These are phyloP conservation scores for Solanum hybrid DNA, from an alignment of 305 asterid species.

Conservation along the genomic window DNA sequence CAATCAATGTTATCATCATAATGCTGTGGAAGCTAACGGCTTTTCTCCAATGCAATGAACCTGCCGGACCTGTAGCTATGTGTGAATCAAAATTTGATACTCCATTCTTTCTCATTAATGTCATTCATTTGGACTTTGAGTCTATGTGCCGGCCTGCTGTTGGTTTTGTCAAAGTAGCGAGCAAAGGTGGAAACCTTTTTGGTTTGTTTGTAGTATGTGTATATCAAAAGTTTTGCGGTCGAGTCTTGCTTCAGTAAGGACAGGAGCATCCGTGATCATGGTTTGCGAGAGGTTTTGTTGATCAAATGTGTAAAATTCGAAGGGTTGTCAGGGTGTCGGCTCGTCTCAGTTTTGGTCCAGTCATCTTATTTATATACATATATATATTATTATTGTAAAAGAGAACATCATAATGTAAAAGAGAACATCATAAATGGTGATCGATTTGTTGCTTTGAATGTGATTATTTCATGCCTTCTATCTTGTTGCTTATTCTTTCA, in stretches of 20 bases:
- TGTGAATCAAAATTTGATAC: conserved; percentile 1
- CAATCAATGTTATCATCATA: conserved; percentile 14
- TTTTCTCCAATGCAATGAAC: conserved; percentile 1
- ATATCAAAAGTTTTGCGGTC: not conserved
- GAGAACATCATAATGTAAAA: not conserved
- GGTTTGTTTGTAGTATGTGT: conserved; percentile 1
- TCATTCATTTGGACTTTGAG: conserved; percentile 4
- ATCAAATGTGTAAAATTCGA: not conserved
- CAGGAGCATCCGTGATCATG: not conserved
- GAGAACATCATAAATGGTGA: not conserved
- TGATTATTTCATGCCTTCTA: not conserved
- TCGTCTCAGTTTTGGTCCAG: conserved; percentile 10
- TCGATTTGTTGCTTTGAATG: not conserved
- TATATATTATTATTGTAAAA: not conserved
- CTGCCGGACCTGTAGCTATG: not conserved
- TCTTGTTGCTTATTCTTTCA: not conserved
- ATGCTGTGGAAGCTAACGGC: not conserved
- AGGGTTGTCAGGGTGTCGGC: conserved; percentile 8
- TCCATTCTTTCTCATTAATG: conserved; percentile 3
- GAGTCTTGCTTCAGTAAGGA: not conserved
- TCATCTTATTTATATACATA: not conserved
- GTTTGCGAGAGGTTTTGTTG: conserved; percentile 1
- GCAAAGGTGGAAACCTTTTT: not conserved
- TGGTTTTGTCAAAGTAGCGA: conserved; percentile 1
- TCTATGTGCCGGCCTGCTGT: not conserved